Evolutionary conservation across 192 early-diverging fungal genomes (phyloP).

Genomic region (Linnemannia zychae): DNA sequence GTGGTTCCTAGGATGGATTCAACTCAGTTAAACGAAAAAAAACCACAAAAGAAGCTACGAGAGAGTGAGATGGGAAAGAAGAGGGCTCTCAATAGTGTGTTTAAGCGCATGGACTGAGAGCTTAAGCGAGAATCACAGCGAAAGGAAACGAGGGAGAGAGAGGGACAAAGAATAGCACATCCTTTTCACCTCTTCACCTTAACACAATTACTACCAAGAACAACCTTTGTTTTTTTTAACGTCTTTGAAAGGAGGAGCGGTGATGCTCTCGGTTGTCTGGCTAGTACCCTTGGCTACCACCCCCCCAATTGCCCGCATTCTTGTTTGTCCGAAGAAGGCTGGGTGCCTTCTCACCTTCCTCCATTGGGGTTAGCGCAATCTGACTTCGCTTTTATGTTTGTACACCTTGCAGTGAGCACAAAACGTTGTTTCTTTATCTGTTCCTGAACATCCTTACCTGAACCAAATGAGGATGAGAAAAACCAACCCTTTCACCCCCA

Average conservation of each 20-base stretch:
- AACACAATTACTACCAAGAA: no score
- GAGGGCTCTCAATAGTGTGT: neutral
- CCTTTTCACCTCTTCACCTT: no score
- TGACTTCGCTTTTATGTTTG: neutral
- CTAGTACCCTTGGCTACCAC: no score
- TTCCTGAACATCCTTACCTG: neutral
- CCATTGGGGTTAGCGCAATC: neutral
- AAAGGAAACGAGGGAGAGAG: neutral
- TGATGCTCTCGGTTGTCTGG: neutral
- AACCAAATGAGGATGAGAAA: neutral
- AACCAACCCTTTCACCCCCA: neutral
- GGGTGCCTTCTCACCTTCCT: neutral
- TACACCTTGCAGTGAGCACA: neutral
- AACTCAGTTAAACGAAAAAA: neutral
- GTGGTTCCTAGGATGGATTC: no score
- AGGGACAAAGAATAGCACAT: neutral
- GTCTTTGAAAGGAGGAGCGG: neutral
- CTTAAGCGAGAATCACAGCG: neutral
- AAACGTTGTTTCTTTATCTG: neutral
- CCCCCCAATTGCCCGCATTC: neutral
- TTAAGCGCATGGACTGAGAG: slow-evolving; percentile 3
- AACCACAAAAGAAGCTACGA: neutral
- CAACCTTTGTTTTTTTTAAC: no score
- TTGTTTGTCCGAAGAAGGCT: neutral
- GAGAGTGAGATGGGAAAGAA: neutral